Evolutionary conservation across 768 basidiomycete genomes (phyloP), one percentile per base, ranked within the genome.

Genomic region (Boletus rufocinnamomeus): DNA sequence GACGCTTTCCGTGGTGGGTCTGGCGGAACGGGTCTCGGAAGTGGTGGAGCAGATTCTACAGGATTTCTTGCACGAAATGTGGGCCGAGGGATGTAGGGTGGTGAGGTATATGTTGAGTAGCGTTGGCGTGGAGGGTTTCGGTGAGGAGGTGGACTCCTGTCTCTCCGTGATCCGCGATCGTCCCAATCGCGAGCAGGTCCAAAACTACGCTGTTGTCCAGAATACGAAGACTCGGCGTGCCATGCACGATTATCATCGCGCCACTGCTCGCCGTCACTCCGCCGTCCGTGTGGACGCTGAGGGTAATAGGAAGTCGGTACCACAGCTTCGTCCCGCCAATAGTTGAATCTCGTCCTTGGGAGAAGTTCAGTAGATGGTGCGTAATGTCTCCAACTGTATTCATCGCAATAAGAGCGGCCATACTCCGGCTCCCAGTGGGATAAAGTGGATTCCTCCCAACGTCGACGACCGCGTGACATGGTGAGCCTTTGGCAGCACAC

Each of bases 291-390:
- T 21, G 63, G 28, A 28, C 37, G 58, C 45, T 43, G 56, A 48
- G 63, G 50, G 25, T 46, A 21, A 50, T 53, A 28, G 19, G 57
- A 55, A 44, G 35, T 48, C 14, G 52, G 48, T 4, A 17, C 17
- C 14, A 27, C 14, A 43, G 45, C 2, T 27, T 64, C 59, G n/a
- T 69, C 69, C 14, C 59, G 54, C 69, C 69, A 67, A n/a, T 71
- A 66, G 38, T 71, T 61, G 56, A 64, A 67, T 17, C 52, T 47
- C 27, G 56, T 52, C 11, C 59, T 50, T 38, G 45, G 43, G 35
- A 5, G 21, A 51, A 34, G 0, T 16, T 53, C 62, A 9, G 45
- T 35, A 11, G 60, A 41, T 23, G 60, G 63, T 30, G 57, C 8
- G 30, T 63, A 61, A 50, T 28, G 60, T 40, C 58, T 52, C 54